Base-by-base conservation (phyloP, 2,329 filamentous ascomycete genomes). In the Pyrenochaeta sp. region DNA sequence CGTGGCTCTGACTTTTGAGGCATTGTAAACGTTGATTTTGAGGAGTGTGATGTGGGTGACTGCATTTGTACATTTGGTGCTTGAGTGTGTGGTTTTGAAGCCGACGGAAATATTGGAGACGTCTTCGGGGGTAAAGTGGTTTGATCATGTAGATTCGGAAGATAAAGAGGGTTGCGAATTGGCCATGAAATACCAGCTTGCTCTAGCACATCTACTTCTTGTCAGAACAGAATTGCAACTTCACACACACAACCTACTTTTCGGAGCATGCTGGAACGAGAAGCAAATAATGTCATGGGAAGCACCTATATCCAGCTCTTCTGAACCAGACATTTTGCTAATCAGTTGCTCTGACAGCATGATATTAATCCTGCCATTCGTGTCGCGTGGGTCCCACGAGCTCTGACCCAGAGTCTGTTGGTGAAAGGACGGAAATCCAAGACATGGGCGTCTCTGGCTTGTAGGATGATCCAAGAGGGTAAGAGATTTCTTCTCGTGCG, bases 241-340 rank as follows among this genome's bases (percentile, higher is more conserved):
- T 14, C 3, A n/a, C 3, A 5, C 17, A 17, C 23, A 39, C 11
- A 14, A 75, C 81, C 61, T 78, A 94, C 91, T 83, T 49, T 90
- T 77, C 1, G 92, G 91, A 30, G 90, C 92, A 78, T 95, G 90
- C 68, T 95, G 90, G 66, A 96, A 96, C 1, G 91, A 88, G 74
- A 96, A 95, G 12, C 85, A 84, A 20, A 92, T 84, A 39, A 92
- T 75, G 65, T 93, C 91, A 68, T 88, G 90, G 57, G 90, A 79
- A 35, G 86, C 80, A 64, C 91, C 87, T 60, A 90, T 85, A 7
- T 68, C 61, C 1, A 63, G 20, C 7, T 65, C 61, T 5, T 66
- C 65, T 27, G 61, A 57, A 31, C 55, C 51, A 18, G 32, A 37
- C 2, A 54, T 50, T 33, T 63, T 69, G 33, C 65, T 59, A 52